A percentile compares a stretch with the other conserved stretches of the same genome.
Evolutionary conservation across 495 filamentous ascomycete genomes (phyloP).

Genomic region (Xeromyces bisporus): DNA sequence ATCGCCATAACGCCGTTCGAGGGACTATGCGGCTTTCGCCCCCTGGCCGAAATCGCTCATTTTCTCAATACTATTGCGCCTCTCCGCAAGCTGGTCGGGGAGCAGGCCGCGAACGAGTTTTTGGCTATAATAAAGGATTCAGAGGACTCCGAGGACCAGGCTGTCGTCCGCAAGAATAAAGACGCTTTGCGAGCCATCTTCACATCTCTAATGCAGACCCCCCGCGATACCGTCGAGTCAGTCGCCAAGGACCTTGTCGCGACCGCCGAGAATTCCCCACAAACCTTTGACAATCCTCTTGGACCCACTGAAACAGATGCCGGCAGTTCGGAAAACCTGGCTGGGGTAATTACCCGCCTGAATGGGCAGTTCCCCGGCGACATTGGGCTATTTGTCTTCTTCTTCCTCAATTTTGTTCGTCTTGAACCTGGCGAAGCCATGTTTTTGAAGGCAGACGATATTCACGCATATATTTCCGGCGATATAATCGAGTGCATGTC

Average conservation of each 20-base stretch:
- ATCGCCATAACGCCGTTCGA: conserved; percentile 94
- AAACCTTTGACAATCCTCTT: conserved; percentile 23
- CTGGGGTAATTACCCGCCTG: conserved; percentile 56
- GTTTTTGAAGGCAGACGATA: conserved; percentile 90
- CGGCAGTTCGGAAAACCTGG: conserved; percentile 37
- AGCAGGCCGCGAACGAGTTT: conserved; percentile 47
- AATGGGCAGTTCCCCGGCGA: conserved; percentile 63
- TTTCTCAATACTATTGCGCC: conserved; percentile 62
- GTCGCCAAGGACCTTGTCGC: conserved; percentile 51
- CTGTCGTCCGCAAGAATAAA: conserved; percentile 52
- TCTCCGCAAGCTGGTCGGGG: conserved; percentile 61
- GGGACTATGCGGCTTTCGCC: conserved; percentile 88
- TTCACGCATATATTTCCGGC: conserved; percentile 88
- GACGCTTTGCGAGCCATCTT: conserved; percentile 60
- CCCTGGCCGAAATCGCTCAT: conserved; percentile 67
- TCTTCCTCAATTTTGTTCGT: conserved; percentile 70
- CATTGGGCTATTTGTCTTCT: conserved; percentile 60
- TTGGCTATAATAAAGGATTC: conserved; percentile 47
- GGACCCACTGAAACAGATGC: conserved; percentile 21
- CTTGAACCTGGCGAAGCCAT: conserved; percentile 81
- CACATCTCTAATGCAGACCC: conserved; percentile 60
- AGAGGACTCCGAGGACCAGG: conserved; percentile 41
- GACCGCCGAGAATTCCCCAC: conserved; percentile 40
- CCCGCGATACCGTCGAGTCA: conserved; percentile 42
- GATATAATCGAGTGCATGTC: conserved; percentile 99